Percentiles rank a stretch among this genome's conserved stretches.
phyloP scores from a whole-genome alignment of 345 rosid genomes.

The Aquilaria malaccensis region DNA sequence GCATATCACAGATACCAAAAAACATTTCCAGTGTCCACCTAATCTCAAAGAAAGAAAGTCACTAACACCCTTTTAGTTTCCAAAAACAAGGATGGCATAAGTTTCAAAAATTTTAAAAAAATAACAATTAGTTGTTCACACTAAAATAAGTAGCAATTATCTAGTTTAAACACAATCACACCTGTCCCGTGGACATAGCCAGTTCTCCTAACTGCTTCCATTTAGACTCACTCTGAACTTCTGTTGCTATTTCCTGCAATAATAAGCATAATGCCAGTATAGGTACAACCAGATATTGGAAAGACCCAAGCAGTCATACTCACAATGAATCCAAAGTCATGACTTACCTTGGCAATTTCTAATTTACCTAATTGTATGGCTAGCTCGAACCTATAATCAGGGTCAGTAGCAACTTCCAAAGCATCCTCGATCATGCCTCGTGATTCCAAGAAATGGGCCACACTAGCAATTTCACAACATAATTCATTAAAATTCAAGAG shows the following conservation, averaged over 20 bases:
- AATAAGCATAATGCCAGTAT: neutral
- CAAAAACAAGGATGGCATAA: no score
- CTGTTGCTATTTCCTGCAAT: slow-evolving; percentile 75
- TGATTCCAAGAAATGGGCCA: slow-evolving; percentile 97
- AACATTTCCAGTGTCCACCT: no score
- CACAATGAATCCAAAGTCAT: neutral
- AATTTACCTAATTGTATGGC: slow-evolving; percentile 94
- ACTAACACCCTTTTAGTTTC: no score
- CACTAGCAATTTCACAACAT: slow-evolving; percentile 42
- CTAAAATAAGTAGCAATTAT: no score
- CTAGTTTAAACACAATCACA: slow-evolving; percentile 7
- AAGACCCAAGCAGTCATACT: neutral
- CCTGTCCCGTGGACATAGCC: slow-evolving; percentile 97
- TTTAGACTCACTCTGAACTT: slow-evolving; percentile 83
- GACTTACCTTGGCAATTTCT: slow-evolving; percentile 79
- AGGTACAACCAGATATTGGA: slow-evolving; percentile 6
- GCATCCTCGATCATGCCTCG: slow-evolving; percentile 97
- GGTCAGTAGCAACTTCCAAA: slow-evolving; percentile 92
- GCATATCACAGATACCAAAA: no score
- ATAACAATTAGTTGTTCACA: no score
- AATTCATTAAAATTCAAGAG: slow-evolving; percentile 15
- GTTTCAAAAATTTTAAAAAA: no score
- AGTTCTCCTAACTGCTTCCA: slow-evolving; percentile 99
- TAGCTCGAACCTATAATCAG: slow-evolving; percentile 91
- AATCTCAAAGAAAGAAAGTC: no score